A percentile compares a stretch with the other conserved stretches of the same genome.
phyloP scores from a whole-genome alignment of 2,329 filamentous ascomycete genomes.

The Talaromyces sp. region DNA sequence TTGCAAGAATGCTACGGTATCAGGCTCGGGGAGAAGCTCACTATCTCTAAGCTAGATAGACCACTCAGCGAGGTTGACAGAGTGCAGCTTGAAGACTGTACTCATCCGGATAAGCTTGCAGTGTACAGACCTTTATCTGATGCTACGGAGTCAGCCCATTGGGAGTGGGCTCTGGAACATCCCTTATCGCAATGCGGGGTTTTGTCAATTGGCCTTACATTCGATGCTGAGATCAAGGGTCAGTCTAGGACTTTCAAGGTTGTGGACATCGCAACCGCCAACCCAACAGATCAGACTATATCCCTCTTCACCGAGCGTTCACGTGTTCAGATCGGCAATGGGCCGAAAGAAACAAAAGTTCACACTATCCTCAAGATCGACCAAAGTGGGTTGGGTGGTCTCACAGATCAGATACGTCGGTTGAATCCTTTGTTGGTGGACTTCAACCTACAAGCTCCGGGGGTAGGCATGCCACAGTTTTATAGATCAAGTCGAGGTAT shows the following conservation, averaged over 20 bases:
- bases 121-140: constrained; percentile 34
- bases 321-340: constrained; percentile 32
- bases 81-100: constrained; percentile 61
- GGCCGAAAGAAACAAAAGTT: constrained; percentile 19
- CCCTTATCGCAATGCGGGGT: constrained; percentile 58
- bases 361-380: constrained; percentile 30
- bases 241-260: constrained; percentile 61
- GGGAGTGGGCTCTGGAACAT: constrained; percentile 49
- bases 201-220: constrained; percentile 65
- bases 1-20: constrained; percentile 71
- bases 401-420: constrained; percentile 60
- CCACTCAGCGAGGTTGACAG: constrained; percentile 54
- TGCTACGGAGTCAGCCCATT: constrained; percentile 39
- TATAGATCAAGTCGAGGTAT: constrained; percentile 55
- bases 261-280: constrained; percentile 51
- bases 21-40: constrained; percentile 67
- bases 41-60: constrained; percentile 54
- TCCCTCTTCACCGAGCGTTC: constrained; percentile 35
- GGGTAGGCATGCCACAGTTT: constrained; percentile 39
- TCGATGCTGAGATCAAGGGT: constrained; percentile 60
- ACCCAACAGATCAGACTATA: constrained; percentile 36
- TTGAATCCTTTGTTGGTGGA: constrained; percentile 65
- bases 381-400: constrained; percentile 60
- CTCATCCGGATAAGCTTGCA: constrained; percentile 39
- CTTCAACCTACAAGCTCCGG: constrained; percentile 44